Evolutionary conservation across 345 rosid genomes (phyloP), one percentile per base, ranked within the genome.

Genomic region (Luvunga scandens): DNA sequence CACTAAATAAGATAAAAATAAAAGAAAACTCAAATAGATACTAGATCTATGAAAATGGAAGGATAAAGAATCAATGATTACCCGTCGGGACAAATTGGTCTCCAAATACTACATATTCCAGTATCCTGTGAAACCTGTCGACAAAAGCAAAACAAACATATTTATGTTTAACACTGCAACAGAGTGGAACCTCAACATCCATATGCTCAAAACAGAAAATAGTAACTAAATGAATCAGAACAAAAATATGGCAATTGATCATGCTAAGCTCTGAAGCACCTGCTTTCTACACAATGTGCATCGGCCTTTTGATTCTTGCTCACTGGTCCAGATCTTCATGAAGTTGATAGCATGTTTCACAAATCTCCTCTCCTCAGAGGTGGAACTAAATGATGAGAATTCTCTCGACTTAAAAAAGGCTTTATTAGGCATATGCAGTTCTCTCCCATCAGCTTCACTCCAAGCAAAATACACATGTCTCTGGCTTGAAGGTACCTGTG

Each of bases 401-500:
- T 90, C 93, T 73, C 93, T 80, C 5, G 92, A 88, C 81, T 86
- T 89, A 16, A 90, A 68, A 53, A 94, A 86, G 66, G 91, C 82
- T 73, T 85, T 90, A 56, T 63, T 89, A 63, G 79, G 74, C 61
- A 82, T 64, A 69, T 73, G 84, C 28, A 83, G 61, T 69, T 86
- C 89, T 81, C 81, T 82, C 34, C 87, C 90, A 78, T 87, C 92
- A 60, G 86, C 82, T 83, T 86, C 97, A 73, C 84, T 85, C 92
- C 92, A 89, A 75, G 97, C 87, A 84, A 96, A 94, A 84, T 84
- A 82, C 28, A 90, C 94, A 82, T 78, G 84, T 77, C 95, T 88
- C 83, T 94, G 97, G 88, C 97, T 96, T 83, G 97, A 91, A 79
- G 98, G 98, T 83, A 94, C 97, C 98, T 96, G 86, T 65, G 65